Conservation (phyloP, 164 flowering plant genomes). For the Aristolochia fimbriata region DNA sequence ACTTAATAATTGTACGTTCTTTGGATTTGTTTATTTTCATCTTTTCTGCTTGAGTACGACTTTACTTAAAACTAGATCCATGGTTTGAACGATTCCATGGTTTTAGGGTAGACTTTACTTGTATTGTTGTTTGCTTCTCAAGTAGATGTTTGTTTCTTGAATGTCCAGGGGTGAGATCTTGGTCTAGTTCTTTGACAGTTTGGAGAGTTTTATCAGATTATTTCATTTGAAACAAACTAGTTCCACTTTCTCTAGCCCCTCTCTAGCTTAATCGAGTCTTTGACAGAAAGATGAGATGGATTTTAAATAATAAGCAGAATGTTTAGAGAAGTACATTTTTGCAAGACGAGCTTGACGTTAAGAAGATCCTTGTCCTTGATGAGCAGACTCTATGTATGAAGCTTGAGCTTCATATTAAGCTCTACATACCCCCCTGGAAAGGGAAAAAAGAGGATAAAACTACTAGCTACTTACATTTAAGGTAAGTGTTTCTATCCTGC, state of each 20-base stretch:
- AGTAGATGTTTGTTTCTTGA: not conserved
- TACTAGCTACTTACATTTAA: conserved; percentile 24
- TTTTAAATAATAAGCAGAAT: conserved; percentile 3
- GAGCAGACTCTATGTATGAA: conserved; percentile 67
- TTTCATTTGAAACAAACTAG: conserved; percentile 39
- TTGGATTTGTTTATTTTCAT: too few relatives aligned
- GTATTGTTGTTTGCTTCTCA: not conserved
- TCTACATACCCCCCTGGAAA: conserved; percentile 31
- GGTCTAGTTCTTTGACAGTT: conserved; percentile 24
- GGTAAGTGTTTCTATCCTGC: conserved; percentile 41
- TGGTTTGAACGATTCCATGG: too few relatives aligned
- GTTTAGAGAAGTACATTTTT: conserved; percentile 48
- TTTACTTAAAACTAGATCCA: too few relatives aligned
- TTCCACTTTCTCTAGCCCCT: conserved; percentile 47
- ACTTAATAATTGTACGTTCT: too few relatives aligned
- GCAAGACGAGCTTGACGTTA: conserved; percentile 53
- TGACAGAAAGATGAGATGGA: conserved; percentile 54
- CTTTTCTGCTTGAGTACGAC: too few relatives aligned
- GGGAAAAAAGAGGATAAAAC: conserved; percentile 16
- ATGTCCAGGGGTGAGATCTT: conserved; percentile 31
- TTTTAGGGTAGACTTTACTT: too few relatives aligned
- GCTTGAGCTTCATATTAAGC: conserved; percentile 48
- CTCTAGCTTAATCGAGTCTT: conserved; percentile 29
- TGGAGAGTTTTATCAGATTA: conserved; percentile 50
- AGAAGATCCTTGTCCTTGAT: conserved; percentile 40